Percentiles rank a stretch among this genome's conserved stretches.
Evolutionary conservation across 2,329 filamentous ascomycete genomes (phyloP).

Genomic region (Lojkania enalia): DNA sequence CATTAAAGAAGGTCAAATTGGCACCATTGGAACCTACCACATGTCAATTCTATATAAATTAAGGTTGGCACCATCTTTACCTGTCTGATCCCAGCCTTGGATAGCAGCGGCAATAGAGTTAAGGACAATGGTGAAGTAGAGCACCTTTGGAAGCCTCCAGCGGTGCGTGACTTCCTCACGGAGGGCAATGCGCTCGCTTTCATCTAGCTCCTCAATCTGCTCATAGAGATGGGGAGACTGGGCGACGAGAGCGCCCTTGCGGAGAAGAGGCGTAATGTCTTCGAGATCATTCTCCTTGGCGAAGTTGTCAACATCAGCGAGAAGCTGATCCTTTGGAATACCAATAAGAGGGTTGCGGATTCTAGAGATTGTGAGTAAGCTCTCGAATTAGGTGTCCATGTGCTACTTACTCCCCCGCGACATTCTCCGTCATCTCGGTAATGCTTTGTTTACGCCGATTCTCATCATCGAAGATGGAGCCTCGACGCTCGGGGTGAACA

Average conservation of each 20-base stretch:
- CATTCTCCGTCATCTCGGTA: conserved; percentile 30
- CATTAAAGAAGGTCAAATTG: conserved; percentile 61
- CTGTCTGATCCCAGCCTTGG: conserved; percentile 66
- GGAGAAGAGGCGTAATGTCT: conserved; percentile 61
- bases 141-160: conserved; percentile 59
- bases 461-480: conserved; percentile 27
- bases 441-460: conserved; percentile 30
- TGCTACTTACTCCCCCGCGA: conserved; percentile 38
- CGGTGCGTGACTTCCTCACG: conserved; percentile 65
- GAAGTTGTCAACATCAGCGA: conserved; percentile 63
- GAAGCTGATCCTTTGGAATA: conserved; percentile 56
- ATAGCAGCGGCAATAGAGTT: conserved; percentile 73
- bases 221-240: conserved; percentile 69
- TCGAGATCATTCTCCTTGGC: conserved; percentile 62
- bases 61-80: conserved; percentile 57
- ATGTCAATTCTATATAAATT: background rate
- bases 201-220: conserved; percentile 62
- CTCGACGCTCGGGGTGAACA: conserved; percentile 23
- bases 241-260: conserved; percentile 66
- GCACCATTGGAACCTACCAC: conserved; percentile 41
- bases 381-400: background rate
- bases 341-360: conserved; percentile 62
- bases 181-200: conserved; percentile 63
- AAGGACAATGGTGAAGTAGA: conserved; percentile 68
- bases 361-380: conserved; percentile 35